Conservation (phyloP, 805 yeast genomes). For the Saccharomycopsis sp. region DNA sequence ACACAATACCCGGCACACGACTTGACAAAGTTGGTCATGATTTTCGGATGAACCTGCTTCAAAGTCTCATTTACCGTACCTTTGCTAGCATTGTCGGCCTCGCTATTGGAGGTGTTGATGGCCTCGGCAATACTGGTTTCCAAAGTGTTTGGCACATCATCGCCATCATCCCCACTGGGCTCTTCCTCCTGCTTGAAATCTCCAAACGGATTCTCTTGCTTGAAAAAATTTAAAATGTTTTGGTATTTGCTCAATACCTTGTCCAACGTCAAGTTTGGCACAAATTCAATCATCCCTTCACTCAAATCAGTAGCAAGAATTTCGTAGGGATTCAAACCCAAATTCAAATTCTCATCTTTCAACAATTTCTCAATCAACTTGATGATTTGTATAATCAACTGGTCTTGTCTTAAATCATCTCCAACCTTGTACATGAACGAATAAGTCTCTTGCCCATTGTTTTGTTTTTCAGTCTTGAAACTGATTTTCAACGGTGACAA, state of each 20-base stretch:
- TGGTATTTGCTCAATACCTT: constrained; percentile 64
- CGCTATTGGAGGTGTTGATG: neutral
- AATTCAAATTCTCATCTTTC: constrained; percentile 81
- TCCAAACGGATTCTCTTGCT: constrained; percentile 45
- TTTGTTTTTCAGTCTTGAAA: constrained; percentile 39
- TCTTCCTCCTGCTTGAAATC: constrained; percentile 30
- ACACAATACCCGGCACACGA: constrained; percentile 98
- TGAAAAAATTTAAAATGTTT: constrained; percentile 66
- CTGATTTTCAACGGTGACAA: constrained; percentile 81
- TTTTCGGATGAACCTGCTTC: constrained; percentile 42
- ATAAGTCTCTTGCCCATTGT: constrained; percentile 38
- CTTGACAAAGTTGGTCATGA: constrained; percentile 89
- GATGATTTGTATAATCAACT: constrained; percentile 88
- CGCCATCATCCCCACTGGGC: constrained; percentile 26
- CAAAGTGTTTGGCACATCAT: constrained; percentile 5
- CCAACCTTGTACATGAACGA: constrained; percentile 92
- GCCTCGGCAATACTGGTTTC: constrained; percentile 15
- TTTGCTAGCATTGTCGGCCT: constrained; percentile 17
- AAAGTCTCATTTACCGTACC: constrained; percentile 23
- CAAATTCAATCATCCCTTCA: constrained; percentile 89
- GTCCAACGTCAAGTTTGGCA: constrained; percentile 88
- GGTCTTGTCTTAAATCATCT: constrained; percentile 94
- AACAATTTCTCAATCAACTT: constrained; percentile 82
- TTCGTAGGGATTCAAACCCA: constrained; percentile 79
- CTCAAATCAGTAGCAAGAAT: constrained; percentile 84